Conservation (phyloP, 352 stramenopile species). For the Pythium oligandrum region DNA sequence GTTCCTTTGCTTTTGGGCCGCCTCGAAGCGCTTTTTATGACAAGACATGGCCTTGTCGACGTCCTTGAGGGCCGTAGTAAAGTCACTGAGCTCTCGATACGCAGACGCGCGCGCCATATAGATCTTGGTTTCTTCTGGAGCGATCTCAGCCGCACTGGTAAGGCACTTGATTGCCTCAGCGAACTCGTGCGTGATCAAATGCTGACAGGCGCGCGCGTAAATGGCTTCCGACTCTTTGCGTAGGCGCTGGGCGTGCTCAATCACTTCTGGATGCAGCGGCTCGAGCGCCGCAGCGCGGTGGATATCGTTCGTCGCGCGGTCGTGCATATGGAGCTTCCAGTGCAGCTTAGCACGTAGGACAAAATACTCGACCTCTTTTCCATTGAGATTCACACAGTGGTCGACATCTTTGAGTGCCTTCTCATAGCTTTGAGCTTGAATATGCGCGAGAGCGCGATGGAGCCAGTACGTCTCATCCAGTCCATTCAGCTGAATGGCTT, state of each 20-base stretch:
- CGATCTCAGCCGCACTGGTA: conserved; percentile 59
- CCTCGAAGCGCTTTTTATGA: conserved; percentile 28
- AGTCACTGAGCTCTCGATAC: conserved; percentile 55
- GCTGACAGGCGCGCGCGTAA: conserved; percentile 52
- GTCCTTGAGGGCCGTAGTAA: conserved; percentile 52
- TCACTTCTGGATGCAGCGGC: conserved; percentile 65
- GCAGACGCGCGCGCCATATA: conserved; percentile 66
- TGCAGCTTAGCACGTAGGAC: conserved; percentile 77
- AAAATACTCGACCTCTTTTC: conserved; percentile 75
- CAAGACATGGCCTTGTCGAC: conserved; percentile 53
- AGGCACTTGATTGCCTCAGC: conserved; percentile 60
- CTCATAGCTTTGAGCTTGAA: conserved; percentile 52
- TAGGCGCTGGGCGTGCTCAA: conserved; percentile 62
- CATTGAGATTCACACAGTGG: conserved; percentile 78
- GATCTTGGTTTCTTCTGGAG: conserved; percentile 58
- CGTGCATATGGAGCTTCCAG: conserved; percentile 72
- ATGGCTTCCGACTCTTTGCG: conserved; percentile 66
- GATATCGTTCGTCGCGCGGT: conserved; percentile 69
- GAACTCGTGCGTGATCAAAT: conserved; percentile 49
- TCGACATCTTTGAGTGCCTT: conserved; percentile 75
- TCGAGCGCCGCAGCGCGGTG: conserved; percentile 42
- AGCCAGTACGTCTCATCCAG: conserved; percentile 74
- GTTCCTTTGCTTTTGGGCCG: not conserved
- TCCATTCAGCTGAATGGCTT: conserved; percentile 69
- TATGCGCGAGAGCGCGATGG: conserved; percentile 66